Evolutionary conservation across 78 protist species (phyloP).

Genomic region (Cavenderia fasciculata): DNA sequence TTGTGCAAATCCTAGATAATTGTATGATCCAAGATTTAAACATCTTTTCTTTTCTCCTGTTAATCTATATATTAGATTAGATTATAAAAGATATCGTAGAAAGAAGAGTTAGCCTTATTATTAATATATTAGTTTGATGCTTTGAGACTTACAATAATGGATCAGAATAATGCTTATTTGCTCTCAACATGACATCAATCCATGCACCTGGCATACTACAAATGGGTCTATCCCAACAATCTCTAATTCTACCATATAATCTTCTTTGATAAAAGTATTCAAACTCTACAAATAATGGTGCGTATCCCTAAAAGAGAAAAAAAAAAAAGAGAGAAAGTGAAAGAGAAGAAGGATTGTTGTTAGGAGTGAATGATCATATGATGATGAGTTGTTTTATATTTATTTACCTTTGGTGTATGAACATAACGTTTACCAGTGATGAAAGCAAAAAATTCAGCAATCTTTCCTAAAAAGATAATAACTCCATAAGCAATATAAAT

Average conservation of each 20-base stretch:
- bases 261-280: constrained; percentile 93
- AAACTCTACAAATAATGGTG: constrained; percentile 91
- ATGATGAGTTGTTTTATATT: background rate
- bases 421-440: constrained; percentile 47
- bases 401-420: constrained; percentile 39
- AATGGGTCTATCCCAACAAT: constrained; percentile 96
- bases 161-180: constrained; percentile 58
- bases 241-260: constrained; percentile 90
- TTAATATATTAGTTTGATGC: too few species aligned
- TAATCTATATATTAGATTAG: constrained; percentile 10
- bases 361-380: background rate
- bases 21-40: constrained; percentile 97
- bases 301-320: constrained; percentile 83
- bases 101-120: too few species aligned
- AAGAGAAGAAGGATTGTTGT: background rate
- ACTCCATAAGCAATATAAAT: constrained; percentile 40
- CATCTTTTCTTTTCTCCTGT: constrained; percentile 49
- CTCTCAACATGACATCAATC: constrained; percentile 86
- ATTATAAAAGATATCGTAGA: background rate
- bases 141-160: constrained; percentile 14
- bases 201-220: constrained; percentile 86
- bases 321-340: background rate
- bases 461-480: constrained; percentile 43
- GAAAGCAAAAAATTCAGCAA: constrained; percentile 31
- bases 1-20: constrained; percentile 98